Evolutionary conservation across 2,329 filamentous ascomycete species (phyloP).

Genomic region (Byssothecium circinans): DNA sequence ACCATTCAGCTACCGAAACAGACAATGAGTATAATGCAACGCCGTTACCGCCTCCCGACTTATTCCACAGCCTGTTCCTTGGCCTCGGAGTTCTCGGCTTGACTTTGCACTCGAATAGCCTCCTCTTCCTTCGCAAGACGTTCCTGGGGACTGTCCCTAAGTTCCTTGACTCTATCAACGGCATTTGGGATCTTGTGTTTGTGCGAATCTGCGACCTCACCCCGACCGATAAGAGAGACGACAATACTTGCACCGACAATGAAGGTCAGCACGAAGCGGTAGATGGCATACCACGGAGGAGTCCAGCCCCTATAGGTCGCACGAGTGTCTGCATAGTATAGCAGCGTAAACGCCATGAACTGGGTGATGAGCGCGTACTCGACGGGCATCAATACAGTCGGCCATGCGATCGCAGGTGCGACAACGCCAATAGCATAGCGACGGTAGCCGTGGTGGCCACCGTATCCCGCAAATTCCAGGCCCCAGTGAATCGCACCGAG

Average conservation of each 20-base stretch:
- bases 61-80: background rate
- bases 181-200: slow-evolving; percentile 39
- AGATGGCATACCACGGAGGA: slow-evolving; percentile 82
- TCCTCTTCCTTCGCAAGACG: slow-evolving; percentile 37
- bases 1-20: too few relatives aligned
- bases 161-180: slow-evolving; percentile 52
- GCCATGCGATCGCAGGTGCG: slow-evolving; percentile 83
- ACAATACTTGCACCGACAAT: slow-evolving; percentile 83
- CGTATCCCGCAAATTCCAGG: slow-evolving; percentile 75
- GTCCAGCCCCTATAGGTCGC: slow-evolving; percentile 76
- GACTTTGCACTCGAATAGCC: slow-evolving; percentile 12
- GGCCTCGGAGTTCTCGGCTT: background rate
- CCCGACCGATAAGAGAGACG: slow-evolving; percentile 76
- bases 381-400: slow-evolving; percentile 79
- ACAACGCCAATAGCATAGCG: slow-evolving; percentile 83
- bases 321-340: slow-evolving; percentile 82
- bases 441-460: slow-evolving; percentile 69
- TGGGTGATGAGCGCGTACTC: slow-evolving; percentile 85
- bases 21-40: too few relatives aligned
- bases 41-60: background rate
- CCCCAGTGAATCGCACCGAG: slow-evolving; percentile 94
- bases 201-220: slow-evolving; percentile 68
- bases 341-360: slow-evolving; percentile 78
- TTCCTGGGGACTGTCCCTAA: slow-evolving; percentile 45
- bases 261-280: slow-evolving; percentile 90